A percentile compares a stretch with the other conserved stretches of the same genome.
phyloP scores from a whole-genome alignment of 495 filamentous ascomycete genomes.

The Hypoxylon intermedium region DNA sequence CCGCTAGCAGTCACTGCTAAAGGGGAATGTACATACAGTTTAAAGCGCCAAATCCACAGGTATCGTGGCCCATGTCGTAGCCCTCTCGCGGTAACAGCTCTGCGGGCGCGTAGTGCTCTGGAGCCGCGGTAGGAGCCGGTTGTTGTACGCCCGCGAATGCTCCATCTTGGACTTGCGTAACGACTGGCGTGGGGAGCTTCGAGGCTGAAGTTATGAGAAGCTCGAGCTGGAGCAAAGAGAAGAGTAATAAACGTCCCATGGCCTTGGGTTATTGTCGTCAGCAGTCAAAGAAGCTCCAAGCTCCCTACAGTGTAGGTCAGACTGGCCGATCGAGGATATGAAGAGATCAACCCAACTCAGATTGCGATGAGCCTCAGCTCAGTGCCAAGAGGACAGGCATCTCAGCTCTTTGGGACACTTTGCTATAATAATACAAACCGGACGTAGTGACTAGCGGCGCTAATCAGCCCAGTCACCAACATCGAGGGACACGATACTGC shows the following conservation, averaged over 20 bases:
- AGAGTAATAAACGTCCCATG: slow-evolving; percentile 16
- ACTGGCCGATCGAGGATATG: background rate
- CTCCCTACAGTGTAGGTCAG: background rate
- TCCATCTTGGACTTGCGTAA: slow-evolving; percentile 24
- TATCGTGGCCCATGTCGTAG: slow-evolving; percentile 30
- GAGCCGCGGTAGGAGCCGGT: slow-evolving; percentile 20
- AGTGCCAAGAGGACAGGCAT: slow-evolving; percentile 12
- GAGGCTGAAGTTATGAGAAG: slow-evolving; percentile 19
- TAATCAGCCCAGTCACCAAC: no score
- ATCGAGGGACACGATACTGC: slow-evolving; percentile 2
- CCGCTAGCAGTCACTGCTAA: background rate
- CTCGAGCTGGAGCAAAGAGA: slow-evolving; percentile 9
- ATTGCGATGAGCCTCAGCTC: slow-evolving; percentile 14
- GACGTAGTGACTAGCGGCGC: background rate
- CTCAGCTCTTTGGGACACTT: slow-evolving; percentile 7
- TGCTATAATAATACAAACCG: background rate
- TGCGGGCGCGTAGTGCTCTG: slow-evolving; percentile 18
- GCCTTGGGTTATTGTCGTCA: background rate
- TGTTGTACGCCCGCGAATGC: slow-evolving; percentile 7
- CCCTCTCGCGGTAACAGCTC: slow-evolving; percentile 24
- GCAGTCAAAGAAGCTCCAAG: background rate
- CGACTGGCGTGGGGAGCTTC: slow-evolving; percentile 10
- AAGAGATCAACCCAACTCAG: background rate
- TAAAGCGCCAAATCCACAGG: slow-evolving; percentile 27
- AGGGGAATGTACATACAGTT: slow-evolving; percentile 8